Evolutionary conservation across 2,329 filamentous ascomycete genomes (phyloP), one percentile per base, ranked within the genome.

Genomic region (Colletotrichum camelliae): DNA sequence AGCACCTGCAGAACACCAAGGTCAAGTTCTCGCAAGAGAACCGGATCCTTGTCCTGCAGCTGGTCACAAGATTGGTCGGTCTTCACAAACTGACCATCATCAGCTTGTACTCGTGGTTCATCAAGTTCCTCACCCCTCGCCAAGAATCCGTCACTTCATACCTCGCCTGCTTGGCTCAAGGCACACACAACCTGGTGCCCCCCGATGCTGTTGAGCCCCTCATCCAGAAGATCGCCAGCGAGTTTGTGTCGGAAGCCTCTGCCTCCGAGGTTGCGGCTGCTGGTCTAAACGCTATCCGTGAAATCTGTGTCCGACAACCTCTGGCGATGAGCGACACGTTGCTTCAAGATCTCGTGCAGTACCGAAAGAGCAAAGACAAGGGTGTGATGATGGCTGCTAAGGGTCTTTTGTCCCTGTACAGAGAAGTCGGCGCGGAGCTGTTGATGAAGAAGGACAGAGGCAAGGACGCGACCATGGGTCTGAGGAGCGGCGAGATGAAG

Each of bases 321-420:
- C 88, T 98, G n/a, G 96, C 96, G 7, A 98, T 99, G 94, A 96
- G 93, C 67, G 96, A 98, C 78, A 98, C 96, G 0, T 87, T 99
- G n/a, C 87, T 99, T 35, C 96, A 99, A 84, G 97, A 99, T 88
- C 87, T 99, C 68, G 96, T 98, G 12, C 94, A 97, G 88, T 98
- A 99, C 86, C 92, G 95, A 76, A 98, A 97, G 88, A 98, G 95
- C 82, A 99, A 99, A 83, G 97, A 99, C 82, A 99, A 98, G 88
- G 96, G 96, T 75, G 95, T 97, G n/a, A 96, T 98, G 91, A 98
- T 99, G 97, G 97, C 97, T 9, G 96, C 96, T 16, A 96, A 97
- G 84, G 96, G 97, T 78, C 88, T 99, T 8, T 88, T 99, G 57
- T 95, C 95, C 29, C 89, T 99, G 7, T 99, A 98, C 87, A 90